Evolutionary conservation across 495 filamentous ascomycete genomes (phyloP), one percentile per base, ranked within the genome.

Genomic region (Talaromyces trachyspermus): DNA sequence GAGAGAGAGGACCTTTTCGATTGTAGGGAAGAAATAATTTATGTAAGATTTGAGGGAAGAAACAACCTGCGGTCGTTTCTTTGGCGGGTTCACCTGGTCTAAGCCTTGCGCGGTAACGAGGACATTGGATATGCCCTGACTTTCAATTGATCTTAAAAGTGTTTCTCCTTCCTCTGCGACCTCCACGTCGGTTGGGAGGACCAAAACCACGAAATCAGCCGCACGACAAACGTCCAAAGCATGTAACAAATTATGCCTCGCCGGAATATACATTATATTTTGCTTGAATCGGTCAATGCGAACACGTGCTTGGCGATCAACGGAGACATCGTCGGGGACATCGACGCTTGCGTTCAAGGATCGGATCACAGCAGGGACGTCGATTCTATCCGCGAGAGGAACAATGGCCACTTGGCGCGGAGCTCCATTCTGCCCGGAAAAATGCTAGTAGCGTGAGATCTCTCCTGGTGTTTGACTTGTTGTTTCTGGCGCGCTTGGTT

Each of bases 401-500:
- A 98, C 77, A 18, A 98, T 77, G 4, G 89, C 89, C n/a, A 97
- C 86, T 60, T 95, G 85, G 35, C 89, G 80, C 0, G 92, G 87
- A 10, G 90, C 92, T 20, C 85, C 88, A 70, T 88, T 81, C 45
- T 81, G 81, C 0, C 92, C 92, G 24, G 78, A 55, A 98, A 98
- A 8, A 98, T 69, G 35, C 80, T 89, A 0, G 76, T 78, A 26
- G 85, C 82, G 36, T 81, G 83, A 39, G 78, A 69, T 56, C 88
- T 83, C 55, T 92, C 86, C 50, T 80, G 80, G 49, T 89, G 81
- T 66, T 96, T 95, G 52, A 77, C 66, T 52, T 78, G 74, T 53
- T 89, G 85, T 58, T 79, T 79, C 70, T 98, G 92, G 56, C 88
- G 88, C 38, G 86, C 85, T 70, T 91, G 88, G 65, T 98, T 95